Percentiles rank a stretch among this genome's conserved stretches.
These are phyloP conservation scores for Blastomyces emzantsi DNA, from an alignment of 2,329 filamentous ascomycete species.

Conservation along the genomic window DNA sequence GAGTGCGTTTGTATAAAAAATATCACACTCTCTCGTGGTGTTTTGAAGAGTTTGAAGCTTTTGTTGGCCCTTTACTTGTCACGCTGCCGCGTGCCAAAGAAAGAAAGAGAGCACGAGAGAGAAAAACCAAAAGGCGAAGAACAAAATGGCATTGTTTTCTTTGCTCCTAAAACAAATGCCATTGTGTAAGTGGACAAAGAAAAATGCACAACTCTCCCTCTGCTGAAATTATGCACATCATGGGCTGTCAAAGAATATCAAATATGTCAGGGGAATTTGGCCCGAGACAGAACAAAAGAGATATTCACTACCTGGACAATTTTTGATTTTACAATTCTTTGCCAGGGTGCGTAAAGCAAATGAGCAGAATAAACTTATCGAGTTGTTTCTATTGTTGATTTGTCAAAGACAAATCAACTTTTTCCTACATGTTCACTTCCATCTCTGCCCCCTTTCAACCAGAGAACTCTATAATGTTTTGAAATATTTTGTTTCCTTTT, in stretches of 20 bases:
- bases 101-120: background rate
- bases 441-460: background rate
- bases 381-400: background rate
- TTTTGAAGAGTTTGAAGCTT: background rate
- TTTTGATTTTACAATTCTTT: background rate
- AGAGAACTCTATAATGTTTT: background rate
- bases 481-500: background rate
- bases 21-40: background rate
- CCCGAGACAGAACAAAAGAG: background rate
- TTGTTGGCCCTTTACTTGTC: background rate
- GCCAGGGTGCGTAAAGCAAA: background rate
- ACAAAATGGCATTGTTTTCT: slow-evolving; percentile 4
- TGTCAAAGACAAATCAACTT: background rate
- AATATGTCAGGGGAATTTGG: background rate
- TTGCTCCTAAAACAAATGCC: background rate
- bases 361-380: background rate
- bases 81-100: background rate
- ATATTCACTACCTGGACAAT: background rate
- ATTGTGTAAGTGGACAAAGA: slow-evolving; percentile 6
- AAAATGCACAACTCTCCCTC: background rate
- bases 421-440: background rate
- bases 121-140: background rate
- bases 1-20: background rate
- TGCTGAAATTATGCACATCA: background rate
- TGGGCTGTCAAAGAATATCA: background rate